phyloP scores from a whole-genome alignment of 768 basidiomycete genomes.

The Lentinula guzmanii region DNA sequence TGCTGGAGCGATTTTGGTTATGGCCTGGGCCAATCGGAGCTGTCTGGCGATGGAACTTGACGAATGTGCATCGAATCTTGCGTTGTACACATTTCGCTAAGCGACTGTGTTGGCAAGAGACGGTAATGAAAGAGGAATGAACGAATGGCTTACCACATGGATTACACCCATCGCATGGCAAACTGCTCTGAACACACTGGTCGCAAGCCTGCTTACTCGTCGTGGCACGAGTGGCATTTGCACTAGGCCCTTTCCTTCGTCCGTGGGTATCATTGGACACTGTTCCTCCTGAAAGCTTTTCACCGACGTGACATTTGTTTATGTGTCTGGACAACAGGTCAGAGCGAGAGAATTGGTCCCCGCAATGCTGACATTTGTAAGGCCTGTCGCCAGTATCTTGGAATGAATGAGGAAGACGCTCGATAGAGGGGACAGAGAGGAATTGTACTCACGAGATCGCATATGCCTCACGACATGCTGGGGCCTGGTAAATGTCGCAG shows the following conservation, averaged over 20 bases:
- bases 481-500: slow-evolving; percentile 82
- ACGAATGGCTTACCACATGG: slow-evolving; percentile 58
- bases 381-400: slow-evolving; percentile 86
- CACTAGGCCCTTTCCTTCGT: slow-evolving; percentile 56
- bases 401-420: neutral
- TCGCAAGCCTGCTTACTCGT: slow-evolving; percentile 84
- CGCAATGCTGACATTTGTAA: slow-evolving; percentile 84
- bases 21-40: slow-evolving; percentile 76
- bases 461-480: slow-evolving; percentile 89
- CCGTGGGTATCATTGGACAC: neutral
- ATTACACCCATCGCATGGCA: slow-evolving; percentile 76
- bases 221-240: slow-evolving; percentile 63
- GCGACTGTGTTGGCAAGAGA: slow-evolving; percentile 4
- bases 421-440: slow-evolving; percentile 10
- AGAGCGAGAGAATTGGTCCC: slow-evolving; percentile 77
- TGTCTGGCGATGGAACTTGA: slow-evolving; percentile 80
- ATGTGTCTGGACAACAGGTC: slow-evolving; percentile 83
- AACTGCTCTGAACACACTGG: slow-evolving; percentile 69
- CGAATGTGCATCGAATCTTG: slow-evolving; percentile 70
- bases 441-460: slow-evolving; percentile 71
- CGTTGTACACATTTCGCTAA: slow-evolving; percentile 73
- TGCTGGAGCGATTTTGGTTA: slow-evolving; percentile 25
- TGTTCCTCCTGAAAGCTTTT: slow-evolving; percentile 44
- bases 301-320: slow-evolving; percentile 82
- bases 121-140: neutral